Percentiles rank a stretch among this genome's conserved stretches.
phyloP scores from a whole-genome alignment of 306 rosid species.

The Malus asiatica region DNA sequence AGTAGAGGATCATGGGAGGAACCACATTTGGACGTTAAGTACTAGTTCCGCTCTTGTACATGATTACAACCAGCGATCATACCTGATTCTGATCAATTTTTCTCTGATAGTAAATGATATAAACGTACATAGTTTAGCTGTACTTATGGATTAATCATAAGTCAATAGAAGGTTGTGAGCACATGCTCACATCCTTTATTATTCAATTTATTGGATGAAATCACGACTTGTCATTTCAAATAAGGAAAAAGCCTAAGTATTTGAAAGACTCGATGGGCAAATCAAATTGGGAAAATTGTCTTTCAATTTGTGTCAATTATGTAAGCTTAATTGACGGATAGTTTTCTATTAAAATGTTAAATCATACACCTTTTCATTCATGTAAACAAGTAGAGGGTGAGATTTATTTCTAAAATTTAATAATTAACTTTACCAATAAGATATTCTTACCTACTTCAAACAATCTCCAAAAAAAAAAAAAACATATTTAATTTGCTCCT shows the following conservation, averaged over 20 bases:
- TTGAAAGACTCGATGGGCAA: too few relatives aligned
- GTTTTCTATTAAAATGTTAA: not conserved
- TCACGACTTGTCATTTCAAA: not conserved
- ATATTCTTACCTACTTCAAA: conserved; percentile 1
- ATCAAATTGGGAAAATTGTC: too few relatives aligned
- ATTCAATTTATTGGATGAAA: not conserved
- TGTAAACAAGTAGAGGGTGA: not conserved
- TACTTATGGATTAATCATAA: too few relatives aligned
- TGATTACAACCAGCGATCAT: too few relatives aligned
- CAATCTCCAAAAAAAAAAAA: too few relatives aligned
- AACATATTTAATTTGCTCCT: not conserved
- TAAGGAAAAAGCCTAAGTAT: not conserved
- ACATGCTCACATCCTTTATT: not conserved
- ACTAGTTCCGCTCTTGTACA: too few relatives aligned
- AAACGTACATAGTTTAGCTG: too few relatives aligned
- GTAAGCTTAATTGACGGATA: not conserved
- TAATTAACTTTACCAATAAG: not conserved
- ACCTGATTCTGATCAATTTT: too few relatives aligned
- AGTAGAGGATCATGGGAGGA: too few relatives aligned
- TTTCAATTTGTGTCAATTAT: not conserved
- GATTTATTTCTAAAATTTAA: not conserved
- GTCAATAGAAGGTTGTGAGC: too few relatives aligned
- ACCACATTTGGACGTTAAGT: too few relatives aligned
- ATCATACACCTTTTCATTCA: not conserved
- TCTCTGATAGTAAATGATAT: too few relatives aligned